Evolutionary conservation across 805 yeast species (phyloP).

Genomic region (Schwanniomyces yamadae): DNA sequence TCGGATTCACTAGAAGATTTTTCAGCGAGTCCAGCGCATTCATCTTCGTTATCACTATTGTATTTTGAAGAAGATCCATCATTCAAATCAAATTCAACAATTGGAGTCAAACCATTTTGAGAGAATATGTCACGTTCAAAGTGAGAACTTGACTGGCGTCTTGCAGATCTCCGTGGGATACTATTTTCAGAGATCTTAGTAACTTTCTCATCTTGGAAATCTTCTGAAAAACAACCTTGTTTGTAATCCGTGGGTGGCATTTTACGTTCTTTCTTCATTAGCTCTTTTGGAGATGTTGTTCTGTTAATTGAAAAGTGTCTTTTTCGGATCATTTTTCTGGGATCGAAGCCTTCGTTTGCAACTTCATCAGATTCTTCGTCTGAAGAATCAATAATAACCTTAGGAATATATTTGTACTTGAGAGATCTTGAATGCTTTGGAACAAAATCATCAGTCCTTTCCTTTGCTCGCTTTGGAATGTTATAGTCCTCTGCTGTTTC

Average conservation of each 20-base stretch:
- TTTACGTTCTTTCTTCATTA: not conserved
- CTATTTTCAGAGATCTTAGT: too few species aligned
- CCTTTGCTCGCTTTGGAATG: constrained; percentile 24
- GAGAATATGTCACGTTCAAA: constrained; percentile 27
- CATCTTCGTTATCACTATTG: constrained; percentile 23
- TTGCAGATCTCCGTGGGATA: constrained; percentile 1
- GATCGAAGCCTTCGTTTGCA: constrained; percentile 22
- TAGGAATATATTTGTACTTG: too few species aligned
- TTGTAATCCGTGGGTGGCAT: too few species aligned
- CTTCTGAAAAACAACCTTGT: too few species aligned
- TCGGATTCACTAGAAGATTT: constrained; percentile 17
- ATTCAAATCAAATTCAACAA: constrained; percentile 32
- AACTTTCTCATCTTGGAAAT: too few species aligned
- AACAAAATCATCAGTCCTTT: constrained; percentile 15
- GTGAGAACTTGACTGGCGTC: constrained; percentile 6
- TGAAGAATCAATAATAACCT: constrained; percentile 13
- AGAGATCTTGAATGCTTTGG: too few species aligned
- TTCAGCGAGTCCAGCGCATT: constrained; percentile 11
- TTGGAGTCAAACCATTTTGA: constrained; percentile 37
- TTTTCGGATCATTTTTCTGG: constrained; percentile 11
- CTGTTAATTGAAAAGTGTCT: constrained; percentile 1
- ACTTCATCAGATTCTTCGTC: constrained; percentile 18
- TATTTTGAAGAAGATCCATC: constrained; percentile 32
- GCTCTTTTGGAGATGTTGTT: not conserved
- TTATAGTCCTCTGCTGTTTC: constrained; percentile 16